Conservation (phyloP, 2,329 filamentous ascomycete species). For the Penicillium aurantiogriseum region DNA sequence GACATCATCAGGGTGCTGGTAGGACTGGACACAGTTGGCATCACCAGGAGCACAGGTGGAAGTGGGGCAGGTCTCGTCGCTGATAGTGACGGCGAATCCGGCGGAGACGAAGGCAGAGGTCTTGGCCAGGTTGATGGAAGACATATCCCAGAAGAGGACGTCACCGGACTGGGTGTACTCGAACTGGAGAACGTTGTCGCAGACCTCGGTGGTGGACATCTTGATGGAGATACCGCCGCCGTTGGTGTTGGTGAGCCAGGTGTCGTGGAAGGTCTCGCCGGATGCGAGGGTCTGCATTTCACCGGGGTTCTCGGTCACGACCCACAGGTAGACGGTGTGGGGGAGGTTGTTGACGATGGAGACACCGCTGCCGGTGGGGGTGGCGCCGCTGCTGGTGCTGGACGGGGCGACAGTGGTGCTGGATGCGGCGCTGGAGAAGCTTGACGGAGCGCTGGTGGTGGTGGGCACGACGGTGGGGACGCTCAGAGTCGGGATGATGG, state of each 20-base stretch:
- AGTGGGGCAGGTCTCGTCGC: constrained; percentile 22
- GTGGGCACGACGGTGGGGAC: constrained; percentile 7
- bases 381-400: constrained; percentile 1
- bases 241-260: constrained; percentile 31
- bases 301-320: constrained; percentile 19
- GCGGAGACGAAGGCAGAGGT: constrained; percentile 20
- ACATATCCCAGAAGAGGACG: constrained; percentile 33
- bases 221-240: constrained; percentile 37
- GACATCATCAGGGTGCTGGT: constrained; percentile 30
- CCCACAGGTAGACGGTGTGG: constrained; percentile 30
- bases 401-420: background rate
- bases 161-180: constrained; percentile 32
- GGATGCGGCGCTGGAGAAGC: background rate
- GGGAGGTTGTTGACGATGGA: constrained; percentile 30
- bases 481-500: background rate
- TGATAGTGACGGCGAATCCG: constrained; percentile 30
- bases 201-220: constrained; percentile 22
- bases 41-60: constrained; percentile 29
- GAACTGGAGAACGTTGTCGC: constrained; percentile 30
- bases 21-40: constrained; percentile 25
- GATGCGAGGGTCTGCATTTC: constrained; percentile 23
- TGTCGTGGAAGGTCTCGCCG: constrained; percentile 23
- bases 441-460: constrained; percentile 4
- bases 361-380: constrained; percentile 20
- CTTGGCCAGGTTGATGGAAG: constrained; percentile 29